These are phyloP conservation scores for Coccomyxa sp. DNA, from an alignment of 139 green algal genomes.

Conservation along the genomic window DNA sequence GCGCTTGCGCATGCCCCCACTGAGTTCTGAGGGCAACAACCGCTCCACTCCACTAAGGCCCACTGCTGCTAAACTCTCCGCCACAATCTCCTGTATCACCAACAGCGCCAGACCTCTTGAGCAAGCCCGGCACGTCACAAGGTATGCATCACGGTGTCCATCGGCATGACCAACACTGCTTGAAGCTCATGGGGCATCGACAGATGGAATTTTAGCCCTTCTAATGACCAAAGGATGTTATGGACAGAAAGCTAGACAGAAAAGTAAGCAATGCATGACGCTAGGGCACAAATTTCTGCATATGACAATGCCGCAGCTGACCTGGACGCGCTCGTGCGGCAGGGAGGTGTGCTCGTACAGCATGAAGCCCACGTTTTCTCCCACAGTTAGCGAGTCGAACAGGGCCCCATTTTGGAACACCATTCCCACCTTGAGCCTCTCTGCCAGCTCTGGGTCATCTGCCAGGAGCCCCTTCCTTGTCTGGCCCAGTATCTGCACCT, in stretches of 20 bases:
- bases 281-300: too few species aligned
- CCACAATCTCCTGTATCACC: slow-evolving; percentile 54
- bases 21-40: slow-evolving; percentile 88
- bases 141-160: too few species aligned
- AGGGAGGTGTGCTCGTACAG: slow-evolving; percentile 87
- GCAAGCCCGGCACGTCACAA: too few species aligned
- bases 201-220: too few species aligned
- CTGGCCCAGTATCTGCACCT: slow-evolving; percentile 79
- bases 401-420: slow-evolving; percentile 97
- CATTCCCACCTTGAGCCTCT: slow-evolving; percentile 71
- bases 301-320: slow-evolving; percentile 1
- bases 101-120: not conserved
- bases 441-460: slow-evolving; percentile 47
- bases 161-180: too few species aligned
- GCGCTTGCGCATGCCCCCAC: slow-evolving; percentile 98
- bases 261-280: too few species aligned
- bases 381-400: slow-evolving; percentile 97
- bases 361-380: slow-evolving; percentile 92
- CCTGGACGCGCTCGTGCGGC: slow-evolving; percentile 55
- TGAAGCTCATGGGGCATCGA: too few species aligned
- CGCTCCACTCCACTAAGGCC: slow-evolving; percentile 87
- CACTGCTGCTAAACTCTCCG: slow-evolving; percentile 76
- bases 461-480: slow-evolving; percentile 68
- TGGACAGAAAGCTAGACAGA: too few species aligned
- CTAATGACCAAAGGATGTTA: too few species aligned